phyloP scores from a whole-genome alignment of 495 filamentous ascomycete species.

The Pyrenula aspistea region DNA sequence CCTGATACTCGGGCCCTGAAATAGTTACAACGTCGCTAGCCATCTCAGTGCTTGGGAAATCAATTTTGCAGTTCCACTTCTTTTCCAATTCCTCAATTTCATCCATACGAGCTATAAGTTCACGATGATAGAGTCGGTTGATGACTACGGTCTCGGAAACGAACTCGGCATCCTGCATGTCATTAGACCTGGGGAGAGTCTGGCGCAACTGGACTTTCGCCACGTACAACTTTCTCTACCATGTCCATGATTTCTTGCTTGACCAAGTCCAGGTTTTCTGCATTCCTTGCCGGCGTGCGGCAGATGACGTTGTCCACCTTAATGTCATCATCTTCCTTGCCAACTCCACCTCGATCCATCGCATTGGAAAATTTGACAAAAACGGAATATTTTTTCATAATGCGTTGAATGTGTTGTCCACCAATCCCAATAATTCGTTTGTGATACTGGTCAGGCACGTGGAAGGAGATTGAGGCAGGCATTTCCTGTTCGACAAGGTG shows the following conservation, averaged over 20 bases:
- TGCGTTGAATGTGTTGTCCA: slow-evolving; percentile 95
- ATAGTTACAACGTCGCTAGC: slow-evolving; percentile 94
- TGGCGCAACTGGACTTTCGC: slow-evolving; percentile 4
- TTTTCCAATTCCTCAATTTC: slow-evolving; percentile 93
- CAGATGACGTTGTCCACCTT: slow-evolving; percentile 99
- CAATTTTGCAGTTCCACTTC: slow-evolving; percentile 97
- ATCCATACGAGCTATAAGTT: slow-evolving; percentile 71
- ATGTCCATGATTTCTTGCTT: slow-evolving; percentile 99
- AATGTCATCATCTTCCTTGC: slow-evolving; percentile 92
- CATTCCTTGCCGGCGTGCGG: slow-evolving; percentile 92
- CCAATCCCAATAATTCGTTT: slow-evolving; percentile 99
- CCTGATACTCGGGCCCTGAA: slow-evolving; percentile 92
- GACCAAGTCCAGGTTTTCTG: slow-evolving; percentile 88
- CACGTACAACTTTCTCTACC: slow-evolving; percentile 82
- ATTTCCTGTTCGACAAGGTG: slow-evolving; percentile 96
- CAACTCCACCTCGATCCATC: slow-evolving; percentile 92
- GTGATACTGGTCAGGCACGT: slow-evolving; percentile 99
- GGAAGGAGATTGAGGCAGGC: slow-evolving; percentile 97
- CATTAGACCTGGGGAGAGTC: slow-evolving; percentile 1
- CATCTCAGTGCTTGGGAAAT: slow-evolving; percentile 92
- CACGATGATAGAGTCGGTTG: slow-evolving; percentile 89
- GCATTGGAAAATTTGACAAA: slow-evolving; percentile 99
- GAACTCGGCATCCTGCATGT: slow-evolving; percentile 74
- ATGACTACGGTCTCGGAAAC: slow-evolving; percentile 85
- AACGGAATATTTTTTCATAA: slow-evolving; percentile 99